Conservation (phyloP, 2,329 filamentous ascomycete species). For the Aspergillus nomiae region DNA sequence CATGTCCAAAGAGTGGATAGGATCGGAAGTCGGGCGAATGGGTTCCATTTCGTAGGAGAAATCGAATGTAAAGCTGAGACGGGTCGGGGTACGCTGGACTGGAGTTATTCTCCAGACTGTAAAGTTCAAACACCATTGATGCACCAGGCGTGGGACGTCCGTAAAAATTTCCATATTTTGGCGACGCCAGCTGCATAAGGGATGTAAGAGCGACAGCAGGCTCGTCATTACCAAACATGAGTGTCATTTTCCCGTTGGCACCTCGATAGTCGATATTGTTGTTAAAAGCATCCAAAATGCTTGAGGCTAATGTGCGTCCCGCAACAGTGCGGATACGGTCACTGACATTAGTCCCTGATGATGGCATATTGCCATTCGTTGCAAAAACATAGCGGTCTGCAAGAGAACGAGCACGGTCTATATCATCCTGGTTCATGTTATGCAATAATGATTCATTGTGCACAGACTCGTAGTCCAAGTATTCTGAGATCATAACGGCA, state of each 20-base stretch:
- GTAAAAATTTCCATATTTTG: slow-evolving; percentile 47
- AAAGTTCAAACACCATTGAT: slow-evolving; percentile 56
- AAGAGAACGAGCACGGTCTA: slow-evolving; percentile 44
- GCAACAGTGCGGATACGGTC: slow-evolving; percentile 42
- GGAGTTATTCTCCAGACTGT: slow-evolving; percentile 41
- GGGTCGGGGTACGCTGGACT: slow-evolving; percentile 42
- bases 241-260: slow-evolving; percentile 44
- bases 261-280: slow-evolving; percentile 43
- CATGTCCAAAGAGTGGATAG: slow-evolving; percentile 56
- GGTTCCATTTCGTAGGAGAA: slow-evolving; percentile 61
- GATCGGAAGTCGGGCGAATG: slow-evolving; percentile 34
- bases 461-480: slow-evolving; percentile 54
- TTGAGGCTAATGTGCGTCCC: slow-evolving; percentile 45
- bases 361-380: slow-evolving; percentile 49
- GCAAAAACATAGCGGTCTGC: slow-evolving; percentile 54
- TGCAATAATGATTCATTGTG: slow-evolving; percentile 52
- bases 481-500: slow-evolving; percentile 58
- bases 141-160: slow-evolving; percentile 52
- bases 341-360: slow-evolving; percentile 24
- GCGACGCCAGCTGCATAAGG: slow-evolving; percentile 42
- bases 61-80: slow-evolving; percentile 56
- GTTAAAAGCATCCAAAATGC: slow-evolving; percentile 42
- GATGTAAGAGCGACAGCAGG: slow-evolving; percentile 56
- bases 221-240: slow-evolving; percentile 54
- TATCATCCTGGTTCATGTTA: slow-evolving; percentile 32